Conservation (phyloP, 2,329 filamentous ascomycete species). For the Colletotrichum tropicicola region DNA sequence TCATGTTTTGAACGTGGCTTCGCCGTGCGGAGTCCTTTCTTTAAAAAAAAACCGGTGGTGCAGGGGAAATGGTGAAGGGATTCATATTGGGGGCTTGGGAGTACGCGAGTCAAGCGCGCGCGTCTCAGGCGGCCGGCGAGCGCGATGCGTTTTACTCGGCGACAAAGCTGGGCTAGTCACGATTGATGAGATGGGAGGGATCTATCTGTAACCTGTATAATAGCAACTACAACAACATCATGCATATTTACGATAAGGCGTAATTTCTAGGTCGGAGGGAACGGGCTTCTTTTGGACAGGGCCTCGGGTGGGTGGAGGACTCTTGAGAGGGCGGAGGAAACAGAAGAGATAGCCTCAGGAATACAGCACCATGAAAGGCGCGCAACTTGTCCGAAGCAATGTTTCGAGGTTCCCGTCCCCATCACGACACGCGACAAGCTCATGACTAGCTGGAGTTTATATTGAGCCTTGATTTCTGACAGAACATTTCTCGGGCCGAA, state of each 20-base stretch:
- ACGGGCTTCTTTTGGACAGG: background rate
- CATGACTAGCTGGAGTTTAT: background rate
- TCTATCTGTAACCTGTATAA: conserved; percentile 29
- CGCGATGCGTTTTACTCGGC: conserved; percentile 14
- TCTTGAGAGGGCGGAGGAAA: background rate
- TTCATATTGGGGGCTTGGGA: background rate
- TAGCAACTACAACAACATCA: conserved; percentile 19
- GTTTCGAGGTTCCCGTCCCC: no score
- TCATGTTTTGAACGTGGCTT: conserved; percentile 63
- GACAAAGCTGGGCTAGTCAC: conserved; percentile 22
- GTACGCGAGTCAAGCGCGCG: conserved; percentile 25
- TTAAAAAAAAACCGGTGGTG: background rate
- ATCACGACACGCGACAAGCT: background rate
- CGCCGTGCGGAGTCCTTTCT: background rate
- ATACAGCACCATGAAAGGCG: conserved; percentile 7
- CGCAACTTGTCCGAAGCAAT: background rate
- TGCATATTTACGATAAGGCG: conserved; percentile 20
- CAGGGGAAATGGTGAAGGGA: background rate
- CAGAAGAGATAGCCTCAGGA: background rate
- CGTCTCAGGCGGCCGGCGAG: background rate
- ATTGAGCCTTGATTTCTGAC: background rate
- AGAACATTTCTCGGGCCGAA: no score
- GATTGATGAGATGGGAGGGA: conserved; percentile 24
- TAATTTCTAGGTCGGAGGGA: background rate
- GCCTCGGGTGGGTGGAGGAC: background rate